phyloP scores from a whole-genome alignment of 139 green algal genomes.

The Micromonas commoda region DNA sequence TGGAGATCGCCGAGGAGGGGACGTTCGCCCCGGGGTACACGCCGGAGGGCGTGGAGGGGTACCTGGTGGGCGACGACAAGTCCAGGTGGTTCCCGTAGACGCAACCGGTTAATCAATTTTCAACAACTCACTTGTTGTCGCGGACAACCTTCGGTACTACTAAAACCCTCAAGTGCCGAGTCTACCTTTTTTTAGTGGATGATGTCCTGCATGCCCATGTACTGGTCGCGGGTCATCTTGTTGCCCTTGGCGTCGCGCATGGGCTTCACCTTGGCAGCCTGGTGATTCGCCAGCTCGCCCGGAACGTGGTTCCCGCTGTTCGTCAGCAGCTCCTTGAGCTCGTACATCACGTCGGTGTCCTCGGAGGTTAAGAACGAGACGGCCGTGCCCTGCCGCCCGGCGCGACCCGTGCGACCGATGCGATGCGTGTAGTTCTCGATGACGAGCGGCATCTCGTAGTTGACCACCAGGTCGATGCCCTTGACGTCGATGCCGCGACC shows the following conservation, averaged over 20 bases:
- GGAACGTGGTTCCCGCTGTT: conserved; percentile 23
- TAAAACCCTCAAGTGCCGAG: background rate
- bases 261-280: conserved; percentile 22
- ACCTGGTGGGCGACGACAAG: background rate
- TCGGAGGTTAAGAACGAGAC: conserved; percentile 81
- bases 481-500: conserved; percentile 94
- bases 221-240: background rate
- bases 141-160: background rate
- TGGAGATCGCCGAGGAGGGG: conserved; percentile 14
- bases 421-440: conserved; percentile 96
- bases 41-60: background rate
- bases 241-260: conserved; percentile 3
- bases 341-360: conserved; percentile 84
- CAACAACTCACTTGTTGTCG: background rate
- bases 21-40: background rate
- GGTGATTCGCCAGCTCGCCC: conserved; percentile 10
- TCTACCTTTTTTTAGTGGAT: background rate
- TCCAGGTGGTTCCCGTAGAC: background rate
- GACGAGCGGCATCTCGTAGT: conserved; percentile 94
- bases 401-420: conserved; percentile 49
- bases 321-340: conserved; percentile 72
- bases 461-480: conserved; percentile 85
- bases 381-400: conserved; percentile 64
- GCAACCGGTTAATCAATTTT: background rate
- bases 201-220: background rate